phyloP scores from a whole-genome alignment of 208 protist genomes.

The Tetramitus jugosus region DNA sequence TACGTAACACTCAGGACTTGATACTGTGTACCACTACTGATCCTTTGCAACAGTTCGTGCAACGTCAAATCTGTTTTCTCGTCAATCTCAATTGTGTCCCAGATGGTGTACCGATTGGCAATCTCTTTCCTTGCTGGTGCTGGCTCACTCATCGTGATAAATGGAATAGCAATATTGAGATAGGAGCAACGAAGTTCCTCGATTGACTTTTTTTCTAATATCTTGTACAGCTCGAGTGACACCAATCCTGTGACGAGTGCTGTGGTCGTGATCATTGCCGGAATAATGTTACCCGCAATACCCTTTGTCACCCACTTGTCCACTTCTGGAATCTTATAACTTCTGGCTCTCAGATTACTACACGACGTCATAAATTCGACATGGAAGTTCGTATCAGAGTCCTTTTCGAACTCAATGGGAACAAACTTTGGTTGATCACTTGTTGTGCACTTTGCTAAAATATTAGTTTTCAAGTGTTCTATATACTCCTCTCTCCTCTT shows the following conservation, averaged over 20 bases:
- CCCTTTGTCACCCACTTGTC: slow-evolving; percentile 64
- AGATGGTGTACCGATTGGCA: not conserved
- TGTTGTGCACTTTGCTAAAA: not conserved
- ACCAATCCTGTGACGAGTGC: slow-evolving; percentile 95
- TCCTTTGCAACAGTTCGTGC: too few relatives aligned
- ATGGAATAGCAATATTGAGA: slow-evolving; percentile 69
- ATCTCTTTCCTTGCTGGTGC: not conserved
- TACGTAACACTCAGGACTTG: too few relatives aligned
- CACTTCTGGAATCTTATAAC: slow-evolving; percentile 75
- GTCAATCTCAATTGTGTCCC: not conserved
- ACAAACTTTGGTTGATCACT: not conserved
- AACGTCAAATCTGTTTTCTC: not conserved
- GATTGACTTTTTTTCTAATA: slow-evolving; percentile 44
- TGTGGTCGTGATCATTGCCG: slow-evolving; percentile 99
- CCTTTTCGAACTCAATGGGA: slow-evolving; percentile 82
- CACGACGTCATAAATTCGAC: slow-evolving; percentile 78
- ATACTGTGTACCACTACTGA: too few relatives aligned
- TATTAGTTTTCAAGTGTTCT: not conserved
- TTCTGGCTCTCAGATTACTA: slow-evolving; percentile 79
- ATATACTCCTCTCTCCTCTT: not conserved
- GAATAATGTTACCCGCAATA: slow-evolving; percentile 95
- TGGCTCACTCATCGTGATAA: slow-evolving; percentile 68
- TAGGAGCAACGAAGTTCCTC: slow-evolving; percentile 59
- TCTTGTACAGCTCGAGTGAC: slow-evolving; percentile 92
- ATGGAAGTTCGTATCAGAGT: slow-evolving; percentile 80